These are phyloP conservation scores for Handroanthus guayacan DNA, from an alignment of 257 asterid species.

Conservation along the genomic window DNA sequence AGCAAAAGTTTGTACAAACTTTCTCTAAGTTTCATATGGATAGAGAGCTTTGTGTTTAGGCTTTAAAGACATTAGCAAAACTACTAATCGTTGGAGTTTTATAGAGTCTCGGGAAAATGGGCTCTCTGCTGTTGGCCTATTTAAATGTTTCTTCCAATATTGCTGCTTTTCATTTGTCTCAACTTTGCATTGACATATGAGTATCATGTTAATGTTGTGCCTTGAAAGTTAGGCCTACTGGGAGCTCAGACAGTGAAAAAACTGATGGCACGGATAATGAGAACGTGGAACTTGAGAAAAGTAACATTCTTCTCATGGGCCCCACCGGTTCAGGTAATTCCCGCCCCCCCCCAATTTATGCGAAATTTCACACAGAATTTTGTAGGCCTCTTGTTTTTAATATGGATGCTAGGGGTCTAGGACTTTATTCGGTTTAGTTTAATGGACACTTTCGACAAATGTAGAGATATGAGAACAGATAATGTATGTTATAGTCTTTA, in stretches of 20 bases:
- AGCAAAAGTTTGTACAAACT: too few species aligned
- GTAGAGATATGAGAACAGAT: too few species aligned
- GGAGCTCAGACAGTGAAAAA: conserved; percentile 58
- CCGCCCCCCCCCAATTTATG: conserved; percentile 5
- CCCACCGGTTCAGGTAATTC: conserved; percentile 99
- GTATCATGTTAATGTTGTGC: conserved; percentile 43
- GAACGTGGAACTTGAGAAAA: conserved; percentile 92
- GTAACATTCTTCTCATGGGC: conserved; percentile 98
- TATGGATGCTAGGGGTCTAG: too few species aligned
- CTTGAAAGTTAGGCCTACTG: conserved; percentile 83
- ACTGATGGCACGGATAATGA: conserved; percentile 66
- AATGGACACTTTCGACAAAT: too few species aligned
- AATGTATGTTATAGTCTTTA: too few species aligned
- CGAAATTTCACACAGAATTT: conserved; percentile 1
- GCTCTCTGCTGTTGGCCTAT: too few species aligned
- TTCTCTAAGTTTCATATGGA: too few species aligned
- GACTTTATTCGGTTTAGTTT: too few species aligned
- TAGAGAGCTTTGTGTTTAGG: too few species aligned
- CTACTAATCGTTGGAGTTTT: too few species aligned
- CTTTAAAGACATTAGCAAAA: too few species aligned
- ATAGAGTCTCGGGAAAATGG: neutral
- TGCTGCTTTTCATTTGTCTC: neutral
- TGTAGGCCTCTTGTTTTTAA: neutral
- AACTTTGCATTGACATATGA: conserved; percentile 15
- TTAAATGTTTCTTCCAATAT: too few species aligned